Conservation (phyloP, 441 rosid genomes). For the Hura crepitans region DNA sequence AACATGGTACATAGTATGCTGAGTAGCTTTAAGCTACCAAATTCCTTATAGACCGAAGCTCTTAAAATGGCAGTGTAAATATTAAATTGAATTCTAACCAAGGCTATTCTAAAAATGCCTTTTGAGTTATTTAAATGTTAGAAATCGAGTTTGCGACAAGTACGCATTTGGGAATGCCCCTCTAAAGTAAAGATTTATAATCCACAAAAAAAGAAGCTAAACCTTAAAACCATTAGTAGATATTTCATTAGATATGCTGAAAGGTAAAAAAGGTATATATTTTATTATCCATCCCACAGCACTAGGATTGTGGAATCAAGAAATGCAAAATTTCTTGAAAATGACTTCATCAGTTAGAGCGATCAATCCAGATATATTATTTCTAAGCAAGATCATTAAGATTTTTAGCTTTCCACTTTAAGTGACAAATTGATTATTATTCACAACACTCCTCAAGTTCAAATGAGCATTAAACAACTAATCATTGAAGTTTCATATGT, state of each 20-base stretch:
- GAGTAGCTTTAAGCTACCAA: neutral
- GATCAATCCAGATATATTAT: too few species aligned
- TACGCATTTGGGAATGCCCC: neutral
- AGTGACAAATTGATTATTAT: too few species aligned
- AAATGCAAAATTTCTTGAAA: too few species aligned
- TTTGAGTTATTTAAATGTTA: constrained; percentile 16
- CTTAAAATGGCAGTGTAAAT: neutral
- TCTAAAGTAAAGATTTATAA: neutral
- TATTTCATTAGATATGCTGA: too few species aligned
- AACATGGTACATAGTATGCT: too few species aligned
- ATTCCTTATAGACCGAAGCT: neutral
- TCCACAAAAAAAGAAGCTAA: neutral
- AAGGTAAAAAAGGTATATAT: too few species aligned
- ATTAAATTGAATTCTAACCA: neutral
- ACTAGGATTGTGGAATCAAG: too few species aligned
- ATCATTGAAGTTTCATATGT: constrained; percentile 7
- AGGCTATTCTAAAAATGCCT: neutral
- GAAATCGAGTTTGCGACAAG: constrained; percentile 6
- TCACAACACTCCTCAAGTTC: too few species aligned
- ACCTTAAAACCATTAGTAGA: neutral
- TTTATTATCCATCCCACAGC: too few species aligned
- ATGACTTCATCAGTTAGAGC: too few species aligned
- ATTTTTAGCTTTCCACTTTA: too few species aligned
- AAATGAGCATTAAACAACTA: neutral
- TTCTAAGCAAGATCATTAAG: too few species aligned